Base-by-base conservation (phyloP, 495 filamentous ascomycete genomes). In the Entonaema liquescens region DNA sequence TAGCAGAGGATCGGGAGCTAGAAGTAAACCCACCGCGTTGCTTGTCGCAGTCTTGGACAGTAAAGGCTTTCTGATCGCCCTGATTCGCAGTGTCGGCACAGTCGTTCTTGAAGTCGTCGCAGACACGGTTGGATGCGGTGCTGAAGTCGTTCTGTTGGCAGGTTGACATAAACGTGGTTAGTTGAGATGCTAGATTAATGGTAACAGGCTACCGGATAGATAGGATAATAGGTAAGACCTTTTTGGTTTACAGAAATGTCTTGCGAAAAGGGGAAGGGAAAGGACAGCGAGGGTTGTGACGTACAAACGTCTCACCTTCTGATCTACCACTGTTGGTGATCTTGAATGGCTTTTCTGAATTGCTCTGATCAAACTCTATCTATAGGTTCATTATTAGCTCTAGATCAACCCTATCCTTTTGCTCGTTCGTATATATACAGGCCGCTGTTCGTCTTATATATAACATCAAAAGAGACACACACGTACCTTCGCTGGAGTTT, bases 241-340 rank as follows among this genome's bases (percentile, higher is more conserved):
- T 40, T 17, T 40, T 2, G 4, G 15, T 40, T 17, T 17, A 40
- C 5, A n/a, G 38, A 8, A 0, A 38, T 35, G 9, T 17, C 31
- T 52, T 21, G 23, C 2, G n/a, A 3, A 1, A 33, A 23, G 23
- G 5, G 44, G 17, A 53, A 49, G 5, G 13, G 25, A 12, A 19
- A 15, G 50, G 17, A 38, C 42, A 55, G 40, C 17, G 15, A 49
- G 17, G 25, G 62, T 19, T 28, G 31, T 38, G 2, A 79, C 84
- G 42, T 71, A 86, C 83, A 71, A 86, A 86, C 3, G 80, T 84
- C 61, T 81, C 66, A 1, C 82, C 82, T 19, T 81, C 75, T 3
- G 60, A 59, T 33, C 35, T 21, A 7, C 11, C 13, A 9, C 65
- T 62, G 35, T 66, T 66, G 13, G 50, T 52, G 19, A 85, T 83